Base-by-base conservation (phyloP, 306 rosid species). In the Oxytropis ochrocephala region DNA sequence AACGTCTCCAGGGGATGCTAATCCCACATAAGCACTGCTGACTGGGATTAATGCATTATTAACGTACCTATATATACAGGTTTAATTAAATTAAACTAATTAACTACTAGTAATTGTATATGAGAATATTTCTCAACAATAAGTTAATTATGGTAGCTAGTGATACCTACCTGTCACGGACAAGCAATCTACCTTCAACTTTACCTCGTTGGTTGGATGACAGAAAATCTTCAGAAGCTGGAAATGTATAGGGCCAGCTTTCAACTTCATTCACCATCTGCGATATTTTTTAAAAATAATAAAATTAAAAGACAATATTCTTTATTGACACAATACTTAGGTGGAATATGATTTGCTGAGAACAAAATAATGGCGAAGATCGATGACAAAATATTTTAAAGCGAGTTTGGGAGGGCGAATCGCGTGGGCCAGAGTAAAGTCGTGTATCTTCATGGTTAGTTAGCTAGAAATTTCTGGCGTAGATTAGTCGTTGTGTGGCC, bases 221-320 rank as follows among this genome's bases (percentile, higher is more conserved):
- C 7, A 78, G 88, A 64, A 83, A 93, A 51, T 93, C 98, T 57
- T 80, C 14, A 0, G 97, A 90, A 78, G 90, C 84, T 18, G 89
- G 91, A 79, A 93, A 93, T 42, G 60, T 73, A 53, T 90, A 93
- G 4, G 98, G 97, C 98, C 98, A 93, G 7, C 80, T 82, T 72
- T 85, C 81, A 62, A 85, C 73, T 84, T 93, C 97, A 54, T 46
- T 58, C 2, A 69, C 77, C 96, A 78, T 82, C 97, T 93, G 72
- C 24, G 67, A 48, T 44, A 1, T 24, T 4, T 17, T 12, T 9
- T 10, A 5, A 6, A 7, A 6, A 16, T 24, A 24, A 9, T 7
- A 10, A 16, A 64, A 27, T 2, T 7, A 3, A 66, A 11, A n/a
- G n/a, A 71, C 42, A 4, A 6, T 44, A 11, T 41, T 24, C 44